phyloP scores from a whole-genome alignment of 2,329 filamentous ascomycete species.

The Akanthomyces uredinophilus region DNA sequence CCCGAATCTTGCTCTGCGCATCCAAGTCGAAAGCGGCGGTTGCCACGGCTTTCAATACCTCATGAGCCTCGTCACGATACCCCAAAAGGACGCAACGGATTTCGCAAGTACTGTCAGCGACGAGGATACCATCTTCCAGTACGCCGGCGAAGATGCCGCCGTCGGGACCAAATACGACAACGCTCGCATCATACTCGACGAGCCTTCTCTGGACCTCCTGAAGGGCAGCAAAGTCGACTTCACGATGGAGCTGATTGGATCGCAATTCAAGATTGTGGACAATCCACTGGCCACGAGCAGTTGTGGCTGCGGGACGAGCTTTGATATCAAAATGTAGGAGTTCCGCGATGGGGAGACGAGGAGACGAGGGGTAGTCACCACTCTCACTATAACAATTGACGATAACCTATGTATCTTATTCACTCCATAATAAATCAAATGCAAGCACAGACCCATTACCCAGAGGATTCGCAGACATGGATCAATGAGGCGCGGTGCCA shows the following conservation, averaged over 20 bases:
- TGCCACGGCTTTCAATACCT: slow-evolving; percentile 98
- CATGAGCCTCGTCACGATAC: slow-evolving; percentile 74
- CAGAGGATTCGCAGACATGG: not conserved
- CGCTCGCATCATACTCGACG: slow-evolving; percentile 85
- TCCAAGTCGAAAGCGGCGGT: slow-evolving; percentile 87
- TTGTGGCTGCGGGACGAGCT: slow-evolving; percentile 95
- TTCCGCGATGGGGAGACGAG: not conserved
- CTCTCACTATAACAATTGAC: slow-evolving; percentile 12
- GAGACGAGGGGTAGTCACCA: not conserved
- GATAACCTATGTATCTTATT: not conserved
- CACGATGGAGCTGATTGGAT: slow-evolving; percentile 84
- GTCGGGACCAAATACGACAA: slow-evolving; percentile 26
- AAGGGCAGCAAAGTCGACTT: slow-evolving; percentile 96
- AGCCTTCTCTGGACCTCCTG: slow-evolving; percentile 77
- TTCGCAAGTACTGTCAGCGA: slow-evolving; percentile 44
- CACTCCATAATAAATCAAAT: not conserved
- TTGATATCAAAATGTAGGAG: slow-evolving; percentile 72
- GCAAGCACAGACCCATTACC: not conserved
- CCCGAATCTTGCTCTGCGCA: slow-evolving; percentile 78
- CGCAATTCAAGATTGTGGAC: slow-evolving; percentile 92
- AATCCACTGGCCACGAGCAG: slow-evolving; percentile 90
- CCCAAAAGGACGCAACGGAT: slow-evolving; percentile 31
- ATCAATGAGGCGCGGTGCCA: not conserved
- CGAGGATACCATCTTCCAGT: slow-evolving; percentile 86
- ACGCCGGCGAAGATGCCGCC: slow-evolving; percentile 45